Conservation (phyloP, 2,329 filamentous ascomycete genomes). For the Didymosphaeria variabile region DNA sequence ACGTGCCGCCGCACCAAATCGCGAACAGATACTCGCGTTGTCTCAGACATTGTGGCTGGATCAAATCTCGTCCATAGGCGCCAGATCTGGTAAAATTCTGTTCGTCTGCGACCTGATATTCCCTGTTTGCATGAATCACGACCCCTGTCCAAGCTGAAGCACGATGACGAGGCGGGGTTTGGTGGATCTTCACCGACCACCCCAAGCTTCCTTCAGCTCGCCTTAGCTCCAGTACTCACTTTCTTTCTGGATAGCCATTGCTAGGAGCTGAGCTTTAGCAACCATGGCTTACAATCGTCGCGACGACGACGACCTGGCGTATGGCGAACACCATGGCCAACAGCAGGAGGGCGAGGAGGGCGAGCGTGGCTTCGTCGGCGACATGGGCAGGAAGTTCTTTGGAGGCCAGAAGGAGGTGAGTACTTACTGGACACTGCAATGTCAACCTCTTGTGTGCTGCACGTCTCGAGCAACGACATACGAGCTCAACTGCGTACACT, state of each 20-base stretch:
- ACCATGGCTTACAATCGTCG: slow-evolving; percentile 45
- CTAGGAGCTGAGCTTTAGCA: slow-evolving; percentile 25
- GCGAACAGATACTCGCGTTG: slow-evolving; percentile 4
- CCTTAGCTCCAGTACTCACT: slow-evolving; percentile 13
- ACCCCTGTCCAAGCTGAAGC: slow-evolving; percentile 25
- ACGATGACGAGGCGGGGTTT: slow-evolving; percentile 30
- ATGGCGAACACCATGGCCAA: slow-evolving; percentile 56
- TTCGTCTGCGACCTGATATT: slow-evolving; percentile 9
- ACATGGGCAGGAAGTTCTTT: slow-evolving; percentile 59
- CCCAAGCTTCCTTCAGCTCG: slow-evolving; percentile 18
- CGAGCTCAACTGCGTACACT: too few relatives aligned
- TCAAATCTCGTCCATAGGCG: background rate
- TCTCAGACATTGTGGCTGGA: background rate
- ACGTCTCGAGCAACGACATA: background rate
- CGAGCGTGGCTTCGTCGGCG: slow-evolving; percentile 62
- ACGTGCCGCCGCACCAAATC: slow-evolving; percentile 1
- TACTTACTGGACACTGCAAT: slow-evolving; percentile 10
- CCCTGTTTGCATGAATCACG: slow-evolving; percentile 22
- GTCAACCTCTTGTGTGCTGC: background rate
- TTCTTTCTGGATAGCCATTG: slow-evolving; percentile 5
- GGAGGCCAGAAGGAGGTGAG: slow-evolving; percentile 45
- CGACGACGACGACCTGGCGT: slow-evolving; percentile 65
- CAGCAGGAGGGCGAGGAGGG: slow-evolving; percentile 49
- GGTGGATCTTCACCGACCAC: slow-evolving; percentile 13
- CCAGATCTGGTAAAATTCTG: background rate